Evolutionary conservation across 768 basidiomycete genomes (phyloP).

Genomic region (Collybia sordida): DNA sequence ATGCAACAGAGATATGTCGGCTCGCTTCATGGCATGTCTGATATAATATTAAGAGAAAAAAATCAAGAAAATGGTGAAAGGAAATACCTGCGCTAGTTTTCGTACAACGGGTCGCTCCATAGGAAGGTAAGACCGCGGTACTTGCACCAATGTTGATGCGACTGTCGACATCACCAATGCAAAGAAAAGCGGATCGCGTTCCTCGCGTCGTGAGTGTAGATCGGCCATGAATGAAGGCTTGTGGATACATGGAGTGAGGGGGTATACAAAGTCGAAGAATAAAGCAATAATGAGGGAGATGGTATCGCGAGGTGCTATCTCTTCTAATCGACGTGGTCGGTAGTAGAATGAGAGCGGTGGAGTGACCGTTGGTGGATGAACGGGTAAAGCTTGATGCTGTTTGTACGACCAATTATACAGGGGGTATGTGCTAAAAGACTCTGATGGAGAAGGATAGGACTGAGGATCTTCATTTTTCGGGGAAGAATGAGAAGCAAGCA

Average conservation of each 20-base stretch:
- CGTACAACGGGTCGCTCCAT: slow-evolving; percentile 85
- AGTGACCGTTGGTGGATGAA: slow-evolving; percentile 44
- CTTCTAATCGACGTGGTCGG: slow-evolving; percentile 75
- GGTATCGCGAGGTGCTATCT: slow-evolving; percentile 79
- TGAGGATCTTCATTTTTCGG: slow-evolving; percentile 47
- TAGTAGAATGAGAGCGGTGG: slow-evolving; percentile 74
- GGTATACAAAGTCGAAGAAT: slow-evolving; percentile 94
- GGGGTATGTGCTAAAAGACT: slow-evolving; percentile 63
- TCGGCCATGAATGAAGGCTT: slow-evolving; percentile 93
- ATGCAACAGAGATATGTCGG: slow-evolving; percentile 74
- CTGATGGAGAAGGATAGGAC: slow-evolving; percentile 40
- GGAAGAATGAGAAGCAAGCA: slow-evolving; percentile 29
- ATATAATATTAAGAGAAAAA: slow-evolving; percentile 1
- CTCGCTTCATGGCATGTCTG: slow-evolving; percentile 81
- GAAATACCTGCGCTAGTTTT: slow-evolving; percentile 62
- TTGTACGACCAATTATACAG: slow-evolving; percentile 72
- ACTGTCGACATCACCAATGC: slow-evolving; percentile 88
- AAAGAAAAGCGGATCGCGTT: slow-evolving; percentile 88
- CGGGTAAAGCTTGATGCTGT: slow-evolving; percentile 48
- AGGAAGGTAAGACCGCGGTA: slow-evolving; percentile 85
- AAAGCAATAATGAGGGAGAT: slow-evolving; percentile 81
- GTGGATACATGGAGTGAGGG: slow-evolving; percentile 88
- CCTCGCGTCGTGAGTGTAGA: slow-evolving; percentile 75
- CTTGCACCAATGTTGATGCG: slow-evolving; percentile 84
- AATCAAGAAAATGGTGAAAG: not conserved